Evolutionary conservation across 257 asterid genomes (phyloP).

Genomic region (Solanum peruvianum): DNA sequence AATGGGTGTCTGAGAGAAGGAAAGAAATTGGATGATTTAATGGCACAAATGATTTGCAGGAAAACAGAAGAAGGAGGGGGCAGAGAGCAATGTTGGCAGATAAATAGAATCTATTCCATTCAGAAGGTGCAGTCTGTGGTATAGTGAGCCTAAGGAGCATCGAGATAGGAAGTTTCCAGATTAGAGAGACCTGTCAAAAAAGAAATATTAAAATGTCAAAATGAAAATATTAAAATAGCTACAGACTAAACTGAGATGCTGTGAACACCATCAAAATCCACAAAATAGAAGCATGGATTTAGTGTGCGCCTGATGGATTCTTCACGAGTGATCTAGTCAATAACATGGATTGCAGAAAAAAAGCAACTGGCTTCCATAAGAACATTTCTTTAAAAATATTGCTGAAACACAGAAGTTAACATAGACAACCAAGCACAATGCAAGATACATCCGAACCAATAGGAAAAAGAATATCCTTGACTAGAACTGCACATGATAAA

Average conservation of each 20-base stretch:
- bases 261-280: neutral
- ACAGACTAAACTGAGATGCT: neutral
- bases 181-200: slow-evolving; percentile 42
- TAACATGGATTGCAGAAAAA: neutral
- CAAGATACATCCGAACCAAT: neutral
- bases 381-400: neutral
- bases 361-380: neutral
- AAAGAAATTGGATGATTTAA: slow-evolving; percentile 63
- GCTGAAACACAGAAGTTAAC: neutral
- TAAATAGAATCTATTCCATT: slow-evolving; percentile 83
- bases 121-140: slow-evolving; percentile 61
- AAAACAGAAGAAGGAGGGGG: slow-evolving; percentile 68
- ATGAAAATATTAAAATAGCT: neutral
- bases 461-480: neutral
- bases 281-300: neutral
- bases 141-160: slow-evolving; percentile 71
- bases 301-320: neutral
- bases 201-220: slow-evolving; percentile 7
- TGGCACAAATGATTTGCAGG: slow-evolving; percentile 77
- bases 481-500: neutral
- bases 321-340: neutral
- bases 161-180: slow-evolving; percentile 79
- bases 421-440: neutral
- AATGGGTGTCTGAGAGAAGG: slow-evolving; percentile 45
- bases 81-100: slow-evolving; percentile 76